Percentiles rank a stretch among this genome's conserved stretches.
Evolutionary conservation across 2,329 filamentous ascomycete genomes (phyloP).

Genomic region (Microascus cirrosus): DNA sequence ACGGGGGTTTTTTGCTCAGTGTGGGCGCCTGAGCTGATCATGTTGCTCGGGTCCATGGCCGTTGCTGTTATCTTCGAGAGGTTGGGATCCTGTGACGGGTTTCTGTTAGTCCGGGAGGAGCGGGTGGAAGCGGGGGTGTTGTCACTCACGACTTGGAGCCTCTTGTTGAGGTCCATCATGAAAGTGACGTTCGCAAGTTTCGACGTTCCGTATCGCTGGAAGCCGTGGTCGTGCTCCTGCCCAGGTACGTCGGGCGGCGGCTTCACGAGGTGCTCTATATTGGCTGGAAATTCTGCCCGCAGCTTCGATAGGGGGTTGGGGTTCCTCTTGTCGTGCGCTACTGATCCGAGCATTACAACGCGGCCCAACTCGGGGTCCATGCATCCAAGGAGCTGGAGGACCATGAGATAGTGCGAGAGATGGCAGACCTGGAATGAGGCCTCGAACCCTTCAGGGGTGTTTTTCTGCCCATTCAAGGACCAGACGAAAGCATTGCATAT

Average conservation of each 20-base stretch:
- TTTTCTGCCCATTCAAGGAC: slow-evolving; percentile 5
- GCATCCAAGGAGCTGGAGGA: slow-evolving; percentile 10
- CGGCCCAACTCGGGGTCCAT: background rate
- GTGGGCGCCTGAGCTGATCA: slow-evolving; percentile 12
- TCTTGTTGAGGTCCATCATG: slow-evolving; percentile 13
- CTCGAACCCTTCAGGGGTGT: slow-evolving; percentile 6
- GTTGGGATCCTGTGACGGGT: background rate
- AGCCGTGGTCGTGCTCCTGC: slow-evolving; percentile 10
- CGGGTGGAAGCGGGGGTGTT: background rate
- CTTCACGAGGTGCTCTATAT: background rate
- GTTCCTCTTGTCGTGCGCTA: background rate
- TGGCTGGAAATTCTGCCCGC: background rate
- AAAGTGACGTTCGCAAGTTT: slow-evolving; percentile 14
- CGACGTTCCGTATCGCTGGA: slow-evolving; percentile 11
- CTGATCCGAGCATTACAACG: slow-evolving; percentile 1
- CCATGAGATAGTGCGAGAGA: slow-evolving; percentile 9
- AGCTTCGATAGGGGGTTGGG: background rate
- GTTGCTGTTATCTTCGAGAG: slow-evolving; percentile 9
- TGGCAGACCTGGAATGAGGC: slow-evolving; percentile 6
- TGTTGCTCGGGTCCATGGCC: slow-evolving; percentile 12
- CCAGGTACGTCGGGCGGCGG: background rate
- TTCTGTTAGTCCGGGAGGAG: background rate
- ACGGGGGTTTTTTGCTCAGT: background rate
- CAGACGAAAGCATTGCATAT: slow-evolving; percentile 2
- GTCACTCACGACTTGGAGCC: slow-evolving; percentile 4